phyloP scores from a whole-genome alignment of 306 rosid species.

The Spatholobus suberectus region DNA sequence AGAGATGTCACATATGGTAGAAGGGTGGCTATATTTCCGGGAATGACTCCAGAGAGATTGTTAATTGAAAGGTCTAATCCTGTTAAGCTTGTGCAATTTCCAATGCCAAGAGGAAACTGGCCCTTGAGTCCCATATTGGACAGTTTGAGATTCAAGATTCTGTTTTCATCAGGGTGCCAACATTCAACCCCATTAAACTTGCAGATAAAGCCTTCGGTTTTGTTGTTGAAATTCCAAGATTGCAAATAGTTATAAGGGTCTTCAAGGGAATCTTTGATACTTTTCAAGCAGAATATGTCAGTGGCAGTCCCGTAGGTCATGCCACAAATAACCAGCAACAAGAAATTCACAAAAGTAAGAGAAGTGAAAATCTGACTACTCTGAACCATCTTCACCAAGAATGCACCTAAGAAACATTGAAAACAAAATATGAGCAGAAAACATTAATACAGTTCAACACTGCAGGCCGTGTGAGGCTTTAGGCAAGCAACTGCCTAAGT shows the following conservation, averaged over 20 bases:
- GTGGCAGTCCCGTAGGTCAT: constrained; percentile 46
- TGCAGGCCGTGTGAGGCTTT: no score
- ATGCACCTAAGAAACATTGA: constrained; percentile 26
- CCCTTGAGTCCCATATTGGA: constrained; percentile 68
- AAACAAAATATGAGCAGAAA: not conserved
- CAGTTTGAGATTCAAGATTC: constrained; percentile 58
- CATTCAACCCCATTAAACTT: constrained; percentile 56
- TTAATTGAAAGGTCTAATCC: constrained; percentile 74
- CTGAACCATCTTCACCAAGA: constrained; percentile 44
- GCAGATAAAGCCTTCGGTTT: constrained; percentile 62
- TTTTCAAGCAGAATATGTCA: constrained; percentile 63
- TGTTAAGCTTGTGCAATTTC: constrained; percentile 64
- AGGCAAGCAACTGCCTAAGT: no score
- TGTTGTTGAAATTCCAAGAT: constrained; percentile 60
- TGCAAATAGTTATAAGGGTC: constrained; percentile 53
- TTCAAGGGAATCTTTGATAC: constrained; percentile 46
- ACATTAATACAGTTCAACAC: constrained; percentile 6
- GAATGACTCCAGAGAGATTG: constrained; percentile 61
- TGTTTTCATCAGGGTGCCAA: constrained; percentile 47
- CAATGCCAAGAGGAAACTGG: constrained; percentile 51
- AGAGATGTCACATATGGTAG: constrained; percentile 19
- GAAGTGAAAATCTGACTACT: constrained; percentile 27
- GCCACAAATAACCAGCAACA: constrained; percentile 46
- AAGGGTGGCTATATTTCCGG: constrained; percentile 29
- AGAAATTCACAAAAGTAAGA: constrained; percentile 37